Base-by-base conservation (phyloP, 2,329 filamentous ascomycete species). In the Cladosporium halotolerans region DNA sequence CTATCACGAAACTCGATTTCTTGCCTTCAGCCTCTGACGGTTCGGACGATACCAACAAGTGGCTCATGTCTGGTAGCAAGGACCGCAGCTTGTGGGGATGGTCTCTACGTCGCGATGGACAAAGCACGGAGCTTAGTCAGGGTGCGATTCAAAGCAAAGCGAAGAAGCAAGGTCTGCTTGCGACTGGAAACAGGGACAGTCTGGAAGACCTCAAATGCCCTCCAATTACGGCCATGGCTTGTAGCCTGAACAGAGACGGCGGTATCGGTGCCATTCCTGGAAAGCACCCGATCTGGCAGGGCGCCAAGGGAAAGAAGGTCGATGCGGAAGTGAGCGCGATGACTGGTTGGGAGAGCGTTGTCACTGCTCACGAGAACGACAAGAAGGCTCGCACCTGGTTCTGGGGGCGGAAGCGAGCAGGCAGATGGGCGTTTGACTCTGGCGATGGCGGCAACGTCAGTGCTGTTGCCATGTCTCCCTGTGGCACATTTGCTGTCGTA, bases 81-180 rank as follows among this genome's bases (percentile, higher is more conserved):
- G 95, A 99, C 66, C 82, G 90, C 60, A 96, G 90, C 70, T 76
- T 99, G 2, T 97, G 93, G 92, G 92, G 88, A 1, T 96, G 95
- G 83, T 97, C 91, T 78, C 74, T 99, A 68, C 86, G 93, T 41
- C 87, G 89, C 49, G 93, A 99, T 68, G 91, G 90, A 1, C 95
- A 99, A 71, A 96, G 89, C 68, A 83, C 87, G 1, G 93, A 99
- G 70, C 75, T 99, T 36, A 96, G 90, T 42, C 95, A 99, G 68
- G 93, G 93, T 32, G 85, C 85, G 47, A 81, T 96, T 46, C 85
- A 88, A 58, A 90, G 88, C 68, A 95, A 90, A 71, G 88, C 90
- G 1, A 95, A 91, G 73, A 96, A 96, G 70, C 76, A 83, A 56
- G 88, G 88, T n/a, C 78, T 91, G 36, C 72, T 90, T 40, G 64